phyloP scores from a whole-genome alignment of 257 asterid species.

The Solanum corneliomulleri region DNA sequence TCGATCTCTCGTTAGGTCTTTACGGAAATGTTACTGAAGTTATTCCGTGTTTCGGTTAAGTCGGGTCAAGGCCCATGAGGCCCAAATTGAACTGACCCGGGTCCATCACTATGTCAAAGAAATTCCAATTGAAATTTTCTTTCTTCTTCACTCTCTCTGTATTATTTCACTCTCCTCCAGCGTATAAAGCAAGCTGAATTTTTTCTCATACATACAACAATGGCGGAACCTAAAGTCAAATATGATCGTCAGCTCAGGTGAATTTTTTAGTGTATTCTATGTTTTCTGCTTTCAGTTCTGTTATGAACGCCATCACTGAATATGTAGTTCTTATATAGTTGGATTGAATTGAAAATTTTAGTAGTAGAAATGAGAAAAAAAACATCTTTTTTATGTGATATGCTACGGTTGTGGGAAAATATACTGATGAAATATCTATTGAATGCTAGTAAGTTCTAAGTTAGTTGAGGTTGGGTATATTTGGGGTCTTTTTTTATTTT shows the following conservation, averaged over 20 bases:
- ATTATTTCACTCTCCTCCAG: background rate
- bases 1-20: fast-evolving
- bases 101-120: background rate
- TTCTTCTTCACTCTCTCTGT: background rate
- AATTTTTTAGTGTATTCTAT: background rate
- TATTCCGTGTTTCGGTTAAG: background rate
- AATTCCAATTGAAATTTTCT: background rate
- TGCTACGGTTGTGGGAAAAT: background rate
- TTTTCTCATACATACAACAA: background rate
- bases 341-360: background rate
- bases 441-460: background rate
- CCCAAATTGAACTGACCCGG: background rate
- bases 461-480: background rate
- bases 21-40: background rate
- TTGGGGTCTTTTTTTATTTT: background rate
- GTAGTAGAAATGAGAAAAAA: background rate
- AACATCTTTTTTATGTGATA: background rate
- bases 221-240: background rate
- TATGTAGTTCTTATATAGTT: background rate
- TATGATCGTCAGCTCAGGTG: conserved; percentile 99
- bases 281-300: background rate
- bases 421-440: background rate
- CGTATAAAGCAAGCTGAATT: background rate
- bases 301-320: background rate
- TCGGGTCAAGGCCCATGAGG: background rate